A percentile compares a stretch with the other conserved stretches of the same genome.
These are phyloP conservation scores for Tolypocladium paradoxum DNA, from an alignment of 2,329 filamentous ascomycete genomes.

Conservation along the genomic window DNA sequence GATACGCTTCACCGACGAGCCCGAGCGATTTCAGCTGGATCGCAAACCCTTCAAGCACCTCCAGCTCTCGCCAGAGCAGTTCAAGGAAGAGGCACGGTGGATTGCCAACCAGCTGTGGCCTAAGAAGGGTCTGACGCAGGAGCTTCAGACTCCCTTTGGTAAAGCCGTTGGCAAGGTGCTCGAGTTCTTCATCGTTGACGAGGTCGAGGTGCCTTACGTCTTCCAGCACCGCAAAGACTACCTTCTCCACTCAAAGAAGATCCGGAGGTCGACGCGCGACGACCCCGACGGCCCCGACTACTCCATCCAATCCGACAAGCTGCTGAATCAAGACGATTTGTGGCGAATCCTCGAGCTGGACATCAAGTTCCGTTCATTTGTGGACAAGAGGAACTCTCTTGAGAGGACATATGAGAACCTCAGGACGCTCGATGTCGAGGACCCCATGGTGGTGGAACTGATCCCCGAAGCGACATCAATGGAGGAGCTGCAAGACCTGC, in stretches of 20 bases:
- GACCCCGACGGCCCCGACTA: constrained; percentile 64
- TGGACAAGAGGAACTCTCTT: constrained; percentile 83
- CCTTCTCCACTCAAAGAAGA: constrained; percentile 76
- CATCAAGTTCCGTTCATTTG: constrained; percentile 84
- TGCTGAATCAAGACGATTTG: constrained; percentile 83
- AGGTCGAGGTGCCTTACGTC: constrained; percentile 93
- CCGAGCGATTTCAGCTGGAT: constrained; percentile 88
- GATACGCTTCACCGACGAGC: constrained; percentile 80
- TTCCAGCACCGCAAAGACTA: constrained; percentile 98
- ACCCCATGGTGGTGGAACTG: constrained; percentile 72
- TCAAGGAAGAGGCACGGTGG: constrained; percentile 84
- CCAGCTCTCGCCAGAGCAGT: constrained; percentile 70
- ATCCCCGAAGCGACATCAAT: constrained; percentile 71
- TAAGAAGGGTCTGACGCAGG: constrained; percentile 64
- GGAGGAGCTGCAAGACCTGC: constrained; percentile 92
- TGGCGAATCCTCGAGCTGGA: constrained; percentile 95
- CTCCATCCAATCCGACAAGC: constrained; percentile 70
- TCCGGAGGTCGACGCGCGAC: constrained; percentile 46
- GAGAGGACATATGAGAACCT: constrained; percentile 69
- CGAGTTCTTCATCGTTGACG: constrained; percentile 88
- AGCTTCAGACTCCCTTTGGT: constrained; percentile 73
- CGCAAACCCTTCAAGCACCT: constrained; percentile 80
- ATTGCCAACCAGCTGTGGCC: constrained; percentile 84
- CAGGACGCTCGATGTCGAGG: constrained; percentile 52
- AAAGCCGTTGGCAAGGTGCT: constrained; percentile 85